These are phyloP conservation scores for Pythium grandisporangium DNA, from an alignment of 352 stramenopile species.

Conservation along the genomic window DNA sequence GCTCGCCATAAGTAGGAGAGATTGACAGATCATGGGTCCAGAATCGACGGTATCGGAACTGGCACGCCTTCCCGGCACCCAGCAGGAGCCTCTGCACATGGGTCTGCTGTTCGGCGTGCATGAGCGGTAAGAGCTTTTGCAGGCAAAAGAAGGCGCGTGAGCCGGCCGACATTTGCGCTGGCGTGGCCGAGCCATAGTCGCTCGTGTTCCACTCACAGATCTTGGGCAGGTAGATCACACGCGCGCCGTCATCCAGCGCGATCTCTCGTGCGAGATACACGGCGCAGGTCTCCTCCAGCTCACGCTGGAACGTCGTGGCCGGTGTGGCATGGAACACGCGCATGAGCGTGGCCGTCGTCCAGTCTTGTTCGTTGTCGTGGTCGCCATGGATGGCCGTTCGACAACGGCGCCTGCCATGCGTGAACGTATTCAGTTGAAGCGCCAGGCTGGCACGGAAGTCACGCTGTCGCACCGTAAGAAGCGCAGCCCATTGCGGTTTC, in stretches of 20 bases:
- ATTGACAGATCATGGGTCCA: slow-evolving; percentile 29
- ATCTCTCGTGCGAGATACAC: slow-evolving; percentile 31
- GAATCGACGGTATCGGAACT: slow-evolving; percentile 48
- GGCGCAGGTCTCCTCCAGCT: slow-evolving; percentile 59
- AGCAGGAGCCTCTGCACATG: slow-evolving; percentile 48
- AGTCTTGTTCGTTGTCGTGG: too few relatives aligned
- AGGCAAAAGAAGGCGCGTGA: slow-evolving; percentile 54
- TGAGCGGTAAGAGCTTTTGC: slow-evolving; percentile 50
- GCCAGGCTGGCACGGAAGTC: slow-evolving; percentile 83
- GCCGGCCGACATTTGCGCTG: slow-evolving; percentile 10
- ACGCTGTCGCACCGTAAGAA: slow-evolving; percentile 15
- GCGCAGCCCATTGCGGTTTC: slow-evolving; percentile 3
- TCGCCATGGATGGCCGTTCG: too few relatives aligned
- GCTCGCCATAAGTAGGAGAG: background rate
- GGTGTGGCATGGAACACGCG: slow-evolving; percentile 47
- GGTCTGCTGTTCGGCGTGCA: slow-evolving; percentile 40
- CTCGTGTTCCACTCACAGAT: slow-evolving; percentile 46
- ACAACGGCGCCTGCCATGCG: slow-evolving; percentile 3
- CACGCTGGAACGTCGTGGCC: slow-evolving; percentile 31
- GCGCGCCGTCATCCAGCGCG: slow-evolving; percentile 20
- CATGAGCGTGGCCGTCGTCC: slow-evolving; percentile 19
- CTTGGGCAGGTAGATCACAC: slow-evolving; percentile 40
- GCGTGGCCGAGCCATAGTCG: slow-evolving; percentile 7
- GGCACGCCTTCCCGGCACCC: slow-evolving; percentile 38
- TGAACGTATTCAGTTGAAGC: slow-evolving; percentile 66